Base-by-base conservation (phyloP, 345 rosid genomes). In the Linum trigynum region DNA sequence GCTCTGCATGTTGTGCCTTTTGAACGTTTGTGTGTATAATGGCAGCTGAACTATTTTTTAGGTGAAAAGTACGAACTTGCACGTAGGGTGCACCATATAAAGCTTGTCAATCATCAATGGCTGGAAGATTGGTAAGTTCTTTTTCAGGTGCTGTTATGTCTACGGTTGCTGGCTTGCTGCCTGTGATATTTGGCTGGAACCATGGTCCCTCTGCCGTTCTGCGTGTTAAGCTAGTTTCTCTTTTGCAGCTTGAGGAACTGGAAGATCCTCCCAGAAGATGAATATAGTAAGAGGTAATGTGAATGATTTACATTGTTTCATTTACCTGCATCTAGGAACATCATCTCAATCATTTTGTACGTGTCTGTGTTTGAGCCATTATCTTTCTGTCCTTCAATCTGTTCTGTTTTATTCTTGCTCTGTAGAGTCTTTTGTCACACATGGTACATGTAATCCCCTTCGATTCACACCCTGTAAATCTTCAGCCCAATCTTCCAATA, bases 31-130 rank as follows among this genome's bases (percentile, higher is more conserved):
- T 32, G 50, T 39, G 43, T 7, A 8, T 36, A 16, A 53, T 23
- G 32, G 10, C 3, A 67, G 71, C 57, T 71, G 7, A 17, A 55
- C 66, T 36, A 39, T 56, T 61, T 16, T 64, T 40, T 72, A 92
- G 99, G 97, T 68, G 97, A 95, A 74, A 95, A 95, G 83, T 95
- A 88, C 67, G 95, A 88, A 74, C 84, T 95, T 67, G 99, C 99
- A 62, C 80, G 79, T 79, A 88, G 78, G 77, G 72, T 85, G 61
- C 81, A 79, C 79, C 85, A 12, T 75, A 89, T 91, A 74, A 95
- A 87, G 74, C 82, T 95, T 67, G 85, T 91, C 43, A 91, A 91
- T 59, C 99, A 91, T 67, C 85, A 74, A 1, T 95, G 99, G 99
- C 79, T 95, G 80, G 97, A 85, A 68, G 92, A 87, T 67, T 83